Conservation (phyloP, 164 flowering plant species). For the Aristolochia fimbriata region DNA sequence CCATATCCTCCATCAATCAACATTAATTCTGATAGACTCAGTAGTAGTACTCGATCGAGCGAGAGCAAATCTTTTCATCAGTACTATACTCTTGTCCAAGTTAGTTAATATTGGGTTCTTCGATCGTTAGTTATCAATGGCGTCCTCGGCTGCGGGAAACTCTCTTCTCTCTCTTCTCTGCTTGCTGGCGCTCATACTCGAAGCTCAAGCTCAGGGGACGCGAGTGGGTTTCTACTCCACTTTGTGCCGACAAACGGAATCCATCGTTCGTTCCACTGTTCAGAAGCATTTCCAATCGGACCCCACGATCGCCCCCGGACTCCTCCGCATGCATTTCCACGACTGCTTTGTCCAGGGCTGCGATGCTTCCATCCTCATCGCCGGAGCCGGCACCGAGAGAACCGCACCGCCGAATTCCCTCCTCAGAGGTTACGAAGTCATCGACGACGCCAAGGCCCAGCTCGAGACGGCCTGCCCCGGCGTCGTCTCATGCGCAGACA, state of each 20-base stretch:
- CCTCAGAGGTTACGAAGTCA: slow-evolving; percentile 45
- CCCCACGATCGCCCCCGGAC: slow-evolving; percentile 38
- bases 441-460: slow-evolving; percentile 47
- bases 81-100: too few species aligned
- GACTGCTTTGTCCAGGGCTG: slow-evolving; percentile 74
- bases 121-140: too few species aligned
- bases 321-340: slow-evolving; percentile 59
- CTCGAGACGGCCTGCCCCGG: slow-evolving; percentile 57
- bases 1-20: too few species aligned
- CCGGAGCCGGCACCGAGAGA: slow-evolving; percentile 38
- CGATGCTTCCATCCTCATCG: slow-evolving; percentile 51
- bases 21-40: too few species aligned
- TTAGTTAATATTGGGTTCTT: too few species aligned
- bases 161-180: too few species aligned
- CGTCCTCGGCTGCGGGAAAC: too few species aligned
- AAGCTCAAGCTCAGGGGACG: slow-evolving; percentile 25
- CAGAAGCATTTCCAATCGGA: slow-evolving; percentile 17
- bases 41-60: too few species aligned
- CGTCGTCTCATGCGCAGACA: slow-evolving; percentile 66
- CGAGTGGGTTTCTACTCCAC: slow-evolving; percentile 36
- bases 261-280: slow-evolving; percentile 31
- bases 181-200: too few species aligned
- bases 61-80: too few species aligned
- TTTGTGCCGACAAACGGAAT: slow-evolving; percentile 39
- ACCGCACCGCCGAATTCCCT: slow-evolving; percentile 30